These are phyloP conservation scores for Entophlyctis luteolus DNA, from an alignment of 192 early-diverging fungal species.

Conservation along the genomic window DNA sequence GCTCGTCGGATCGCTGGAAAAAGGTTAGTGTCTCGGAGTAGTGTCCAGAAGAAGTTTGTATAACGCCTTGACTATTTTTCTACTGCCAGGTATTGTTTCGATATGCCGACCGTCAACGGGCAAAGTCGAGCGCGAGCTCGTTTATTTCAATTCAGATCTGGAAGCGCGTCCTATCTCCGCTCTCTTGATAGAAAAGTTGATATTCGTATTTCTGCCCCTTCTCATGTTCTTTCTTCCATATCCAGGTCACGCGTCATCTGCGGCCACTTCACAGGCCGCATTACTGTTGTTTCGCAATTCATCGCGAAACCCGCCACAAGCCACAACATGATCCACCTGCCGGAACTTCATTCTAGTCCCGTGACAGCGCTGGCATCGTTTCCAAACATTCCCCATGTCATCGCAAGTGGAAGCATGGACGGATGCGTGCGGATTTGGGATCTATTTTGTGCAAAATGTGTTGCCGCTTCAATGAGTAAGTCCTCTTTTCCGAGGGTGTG, in stretches of 20 bases:
- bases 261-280: constrained; percentile 53
- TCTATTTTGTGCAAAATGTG: background rate
- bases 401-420: constrained; percentile 27
- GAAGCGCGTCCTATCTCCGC: constrained; percentile 33
- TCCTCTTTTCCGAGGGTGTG: background rate
- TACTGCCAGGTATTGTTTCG: constrained; percentile 45
- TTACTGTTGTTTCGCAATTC: constrained; percentile 48
- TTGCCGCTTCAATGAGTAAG: background rate
- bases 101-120: constrained; percentile 56
- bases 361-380: constrained; percentile 37
- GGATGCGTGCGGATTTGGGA: constrained; percentile 20
- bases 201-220: background rate
- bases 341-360: constrained; percentile 52
- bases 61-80: no score
- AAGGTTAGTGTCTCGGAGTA: constrained; percentile 48
- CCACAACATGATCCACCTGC: constrained; percentile 45
- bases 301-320: constrained; percentile 29
- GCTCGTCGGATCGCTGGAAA: constrained; percentile 46
- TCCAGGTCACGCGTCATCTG: constrained; percentile 53
- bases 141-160: constrained; percentile 46
- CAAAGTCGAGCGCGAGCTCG: constrained; percentile 54
- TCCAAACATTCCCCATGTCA: constrained; percentile 17
- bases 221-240: background rate
- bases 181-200: constrained; percentile 58
- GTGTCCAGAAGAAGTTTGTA: background rate